Base-by-base conservation (phyloP, 2,329 filamentous ascomycete species). In the Knufia fluminis region DNA sequence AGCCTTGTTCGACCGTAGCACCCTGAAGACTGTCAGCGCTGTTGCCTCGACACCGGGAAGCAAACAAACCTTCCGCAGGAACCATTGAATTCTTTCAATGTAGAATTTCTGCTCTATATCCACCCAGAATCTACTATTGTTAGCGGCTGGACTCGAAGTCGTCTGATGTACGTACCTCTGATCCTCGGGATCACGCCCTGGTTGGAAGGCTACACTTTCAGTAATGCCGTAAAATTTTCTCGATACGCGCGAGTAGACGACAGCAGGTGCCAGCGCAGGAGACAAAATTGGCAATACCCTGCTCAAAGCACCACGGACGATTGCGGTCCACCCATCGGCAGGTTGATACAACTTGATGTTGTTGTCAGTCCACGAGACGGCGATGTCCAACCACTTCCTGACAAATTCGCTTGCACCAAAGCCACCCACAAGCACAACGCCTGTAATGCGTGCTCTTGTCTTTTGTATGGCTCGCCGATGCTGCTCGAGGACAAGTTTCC, bases 341-440 rank as follows among this genome's bases (percentile, higher is more conserved):
- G 60, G 58, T 6, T 53, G 52, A 14, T 58, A 33, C 3, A 63
- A 51, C 24, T 59, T 49, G 1, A 64, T 57, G 0, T 46, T 33
- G 14, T 51, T 28, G 4, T 42, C 33, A 12, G 9, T 10, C 20
- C 40, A 43, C 14, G 7, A 14, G 2, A 60, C 26, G 1, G 39
- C 40, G 3, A 57, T 46, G 6, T 49, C 41, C 2, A 63, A 45
- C n/a, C 52, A 52, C 7, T 54, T 52, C 8, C 54, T 53, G 14
- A 63, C 54, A 32, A 60, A 64, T 1, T 48, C 48, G 24, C 54
- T 64, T 12, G 63, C 55, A 9, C 61, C 61, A 42, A 64, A 63
- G 1, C 61, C 61, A 1, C 62, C 62, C 1, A 64, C 62, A 0
- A 64, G 45, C 1, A 64, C 54, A 1, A 65, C 52, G 4, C 59